A percentile compares a stretch with the other conserved stretches of the same genome.
Evolutionary conservation across 495 filamentous ascomycete genomes (phyloP).

Genomic region (Neurospora cerealis): DNA sequence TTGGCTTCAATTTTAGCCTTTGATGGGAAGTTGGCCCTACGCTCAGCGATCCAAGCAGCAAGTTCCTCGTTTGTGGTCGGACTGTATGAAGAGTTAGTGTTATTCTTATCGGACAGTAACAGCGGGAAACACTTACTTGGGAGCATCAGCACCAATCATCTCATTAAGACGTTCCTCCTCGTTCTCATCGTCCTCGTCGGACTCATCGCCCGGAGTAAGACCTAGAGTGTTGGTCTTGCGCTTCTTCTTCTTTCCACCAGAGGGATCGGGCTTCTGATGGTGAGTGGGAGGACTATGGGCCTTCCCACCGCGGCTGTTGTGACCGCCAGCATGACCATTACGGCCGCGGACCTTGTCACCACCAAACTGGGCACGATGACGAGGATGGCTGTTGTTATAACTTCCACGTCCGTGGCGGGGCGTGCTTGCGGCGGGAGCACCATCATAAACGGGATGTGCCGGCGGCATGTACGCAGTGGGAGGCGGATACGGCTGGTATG

Average conservation of each 20-base stretch:
- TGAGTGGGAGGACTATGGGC: slow-evolving; percentile 23
- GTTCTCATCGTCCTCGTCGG: slow-evolving; percentile 67
- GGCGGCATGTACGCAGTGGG: neutral
- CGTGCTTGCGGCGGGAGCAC: slow-evolving; percentile 19
- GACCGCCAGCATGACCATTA: slow-evolving; percentile 14
- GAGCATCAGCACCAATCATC: slow-evolving; percentile 36
- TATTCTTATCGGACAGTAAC: slow-evolving; percentile 12
- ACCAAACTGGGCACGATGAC: slow-evolving; percentile 21
- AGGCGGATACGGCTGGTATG: slow-evolving; percentile 10
- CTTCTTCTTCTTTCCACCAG: slow-evolving; percentile 63
- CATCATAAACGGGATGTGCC: slow-evolving; percentile 17
- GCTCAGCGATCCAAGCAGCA: neutral
- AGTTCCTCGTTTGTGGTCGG: neutral
- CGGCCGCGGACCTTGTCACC: slow-evolving; percentile 36
- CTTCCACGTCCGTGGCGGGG: slow-evolving; percentile 29
- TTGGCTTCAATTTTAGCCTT: neutral
- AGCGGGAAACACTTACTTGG: slow-evolving; percentile 31
- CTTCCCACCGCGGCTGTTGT: slow-evolving; percentile 14
- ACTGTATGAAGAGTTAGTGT: neutral
- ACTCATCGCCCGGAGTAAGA: slow-evolving; percentile 63
- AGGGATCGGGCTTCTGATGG: slow-evolving; percentile 58
- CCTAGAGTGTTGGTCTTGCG: slow-evolving; percentile 70
- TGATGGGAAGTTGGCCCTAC: neutral
- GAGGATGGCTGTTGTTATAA: slow-evolving; percentile 9
- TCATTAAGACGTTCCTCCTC: slow-evolving; percentile 60